Percentiles rank a stretch among this genome's conserved stretches.
Conservation (phyloP, 2,329 filamentous ascomycete species). For the Colletotrichum paranaense region DNA sequence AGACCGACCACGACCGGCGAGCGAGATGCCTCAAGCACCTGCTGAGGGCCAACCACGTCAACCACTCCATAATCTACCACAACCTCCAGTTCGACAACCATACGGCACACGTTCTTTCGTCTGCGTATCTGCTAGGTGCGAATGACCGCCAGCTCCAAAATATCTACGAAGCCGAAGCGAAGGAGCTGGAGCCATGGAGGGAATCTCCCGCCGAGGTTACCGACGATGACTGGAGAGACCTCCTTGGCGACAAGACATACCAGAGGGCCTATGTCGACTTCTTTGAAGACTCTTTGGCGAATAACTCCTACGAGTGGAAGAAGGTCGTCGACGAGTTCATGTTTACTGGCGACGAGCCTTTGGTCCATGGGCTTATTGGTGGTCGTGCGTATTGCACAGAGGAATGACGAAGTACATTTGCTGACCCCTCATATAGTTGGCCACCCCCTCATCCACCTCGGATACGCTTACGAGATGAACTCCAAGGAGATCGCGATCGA, state of each 20-base stretch:
- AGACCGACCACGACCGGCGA: conserved; percentile 82
- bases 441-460: conserved; percentile 93
- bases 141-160: conserved; percentile 77
- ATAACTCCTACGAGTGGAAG: conserved; percentile 86
- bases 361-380: conserved; percentile 83
- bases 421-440: conserved; percentile 69
- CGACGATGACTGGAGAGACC: conserved; percentile 87
- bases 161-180: conserved; percentile 83
- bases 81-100: conserved; percentile 84
- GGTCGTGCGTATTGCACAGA: conserved; percentile 71
- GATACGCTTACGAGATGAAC: conserved; percentile 91
- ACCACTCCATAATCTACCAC: conserved; percentile 86
- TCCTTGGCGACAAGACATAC: conserved; percentile 81
- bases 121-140: conserved; percentile 87
- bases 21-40: conserved; percentile 90
- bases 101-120: conserved; percentile 82
- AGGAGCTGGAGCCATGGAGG: conserved; percentile 80
- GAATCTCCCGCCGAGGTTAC: conserved; percentile 88
- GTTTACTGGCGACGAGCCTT: conserved; percentile 77
- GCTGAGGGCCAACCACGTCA: conserved; percentile 90
- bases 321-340: conserved; percentile 80
- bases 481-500: conserved; percentile 90
- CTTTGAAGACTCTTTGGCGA: conserved; percentile 90
- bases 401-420: background rate
- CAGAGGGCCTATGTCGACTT: conserved; percentile 94